Evolutionary conservation across 495 filamentous ascomycete genomes (phyloP).

Genomic region (Wilcoxina mikolae): DNA sequence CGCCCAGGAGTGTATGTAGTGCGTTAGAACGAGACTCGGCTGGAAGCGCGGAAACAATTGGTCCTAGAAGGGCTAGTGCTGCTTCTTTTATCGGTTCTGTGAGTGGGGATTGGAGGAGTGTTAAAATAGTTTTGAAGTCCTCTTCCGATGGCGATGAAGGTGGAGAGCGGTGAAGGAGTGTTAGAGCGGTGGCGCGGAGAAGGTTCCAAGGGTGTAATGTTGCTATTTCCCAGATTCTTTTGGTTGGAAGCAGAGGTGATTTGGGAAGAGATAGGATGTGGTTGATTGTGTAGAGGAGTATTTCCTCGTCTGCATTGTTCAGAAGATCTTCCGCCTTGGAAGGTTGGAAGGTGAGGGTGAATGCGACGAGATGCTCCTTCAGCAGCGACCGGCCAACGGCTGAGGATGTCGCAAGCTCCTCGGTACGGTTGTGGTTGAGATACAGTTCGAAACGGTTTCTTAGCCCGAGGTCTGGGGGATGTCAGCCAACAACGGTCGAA

Average conservation of each 20-base stretch:
- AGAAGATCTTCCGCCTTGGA: conserved; percentile 5
- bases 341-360: conserved; percentile 7
- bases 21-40: background rate
- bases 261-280: background rate
- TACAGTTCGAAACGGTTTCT: no score
- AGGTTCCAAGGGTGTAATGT: conserved; percentile 14
- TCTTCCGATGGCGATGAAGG: background rate
- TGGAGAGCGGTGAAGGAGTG: conserved; percentile 7
- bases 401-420: conserved; percentile 6
- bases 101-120: conserved; percentile 4
- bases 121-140: conserved; percentile 3
- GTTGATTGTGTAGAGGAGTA: conserved; percentile 3
- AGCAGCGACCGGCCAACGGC: conserved; percentile 18
- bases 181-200: conserved; percentile 13
- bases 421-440: background rate
- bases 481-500: background rate
- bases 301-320: conserved; percentile 12
- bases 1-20: background rate
- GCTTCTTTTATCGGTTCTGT: conserved; percentile 18
- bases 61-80: conserved; percentile 8
- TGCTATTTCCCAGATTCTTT: background rate
- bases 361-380: conserved; percentile 13
- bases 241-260: conserved; percentile 1
- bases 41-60: background rate
- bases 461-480: no score